phyloP scores from a whole-genome alignment of 176 grass and related monocot genomes.

The Juncus effusus region DNA sequence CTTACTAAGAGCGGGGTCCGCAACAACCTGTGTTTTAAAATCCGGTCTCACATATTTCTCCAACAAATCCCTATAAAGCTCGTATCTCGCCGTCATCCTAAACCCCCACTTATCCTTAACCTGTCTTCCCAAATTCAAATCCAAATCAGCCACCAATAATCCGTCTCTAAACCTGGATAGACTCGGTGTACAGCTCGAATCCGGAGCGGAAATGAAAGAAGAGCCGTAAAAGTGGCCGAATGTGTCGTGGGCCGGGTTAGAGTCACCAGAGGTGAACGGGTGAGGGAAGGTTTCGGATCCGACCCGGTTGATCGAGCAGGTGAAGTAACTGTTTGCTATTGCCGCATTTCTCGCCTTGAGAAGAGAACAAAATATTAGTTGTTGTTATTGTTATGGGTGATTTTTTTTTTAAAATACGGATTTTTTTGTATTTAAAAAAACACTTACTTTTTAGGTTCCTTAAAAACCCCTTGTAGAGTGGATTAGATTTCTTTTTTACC shows the following conservation, averaged over 20 bases:
- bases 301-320: conserved; percentile 83
- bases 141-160: conserved; percentile 81
- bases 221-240: conserved; percentile 97
- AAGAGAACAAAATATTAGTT: background rate
- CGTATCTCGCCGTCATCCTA: conserved; percentile 93
- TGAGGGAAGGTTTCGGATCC: conserved; percentile 88
- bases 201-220: conserved; percentile 84
- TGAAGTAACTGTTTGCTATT: conserved; percentile 90
- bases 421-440: no score
- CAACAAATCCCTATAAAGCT: conserved; percentile 64
- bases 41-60: conserved; percentile 65
- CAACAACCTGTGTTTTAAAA: conserved; percentile 69
- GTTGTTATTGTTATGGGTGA: no score
- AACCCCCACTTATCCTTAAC: conserved; percentile 98
- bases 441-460: no score
- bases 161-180: conserved; percentile 80
- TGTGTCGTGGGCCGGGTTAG: conserved; percentile 72
- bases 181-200: conserved; percentile 84
- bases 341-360: conserved; percentile 85
- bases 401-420: no score
- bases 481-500: no score
- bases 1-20: conserved; percentile 68
- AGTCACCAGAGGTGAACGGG: conserved; percentile 92
- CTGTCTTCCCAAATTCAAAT: conserved; percentile 91
- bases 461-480: no score